Conservation (phyloP, 2,329 filamentous ascomycete species). For the Gremmenia infestans region DNA sequence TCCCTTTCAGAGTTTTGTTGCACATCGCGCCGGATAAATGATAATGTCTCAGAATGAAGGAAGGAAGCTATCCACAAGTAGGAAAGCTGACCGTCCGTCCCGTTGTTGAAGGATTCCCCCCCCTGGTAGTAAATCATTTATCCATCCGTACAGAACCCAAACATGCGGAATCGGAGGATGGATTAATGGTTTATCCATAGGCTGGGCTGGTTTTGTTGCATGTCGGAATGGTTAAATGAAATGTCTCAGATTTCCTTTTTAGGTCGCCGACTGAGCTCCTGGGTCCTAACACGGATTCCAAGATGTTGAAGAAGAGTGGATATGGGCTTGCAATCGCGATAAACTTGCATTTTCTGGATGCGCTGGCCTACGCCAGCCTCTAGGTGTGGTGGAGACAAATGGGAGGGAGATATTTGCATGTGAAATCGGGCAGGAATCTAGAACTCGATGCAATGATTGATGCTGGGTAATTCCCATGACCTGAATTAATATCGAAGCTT, state of each 20-base stretch:
- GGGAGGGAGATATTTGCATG: not conserved
- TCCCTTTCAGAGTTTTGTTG: not conserved
- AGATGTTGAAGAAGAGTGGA: not conserved
- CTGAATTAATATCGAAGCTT: not conserved
- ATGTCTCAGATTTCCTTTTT: not conserved
- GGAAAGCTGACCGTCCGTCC: too few relatives aligned
- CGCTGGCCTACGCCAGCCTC: not conserved
- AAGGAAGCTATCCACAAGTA: too few relatives aligned
- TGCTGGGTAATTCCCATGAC: not conserved
- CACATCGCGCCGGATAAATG: not conserved
- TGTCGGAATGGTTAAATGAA: not conserved
- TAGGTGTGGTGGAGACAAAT: not conserved
- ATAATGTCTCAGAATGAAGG: not conserved
- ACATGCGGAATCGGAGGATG: too few relatives aligned
- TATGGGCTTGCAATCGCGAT: not conserved
- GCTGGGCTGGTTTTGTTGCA: not conserved
- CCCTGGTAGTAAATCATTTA: too few relatives aligned
- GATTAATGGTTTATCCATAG: too few relatives aligned
- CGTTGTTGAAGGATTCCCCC: too few relatives aligned
- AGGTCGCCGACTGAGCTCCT: not conserved
- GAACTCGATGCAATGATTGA: not conserved
- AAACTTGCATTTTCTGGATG: not conserved
- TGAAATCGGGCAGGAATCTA: not conserved
- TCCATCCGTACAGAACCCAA: too few relatives aligned
- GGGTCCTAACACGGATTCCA: not conserved